These are phyloP conservation scores for Turritis glabra DNA, from an alignment of 345 rosid species.

Conservation along the genomic window DNA sequence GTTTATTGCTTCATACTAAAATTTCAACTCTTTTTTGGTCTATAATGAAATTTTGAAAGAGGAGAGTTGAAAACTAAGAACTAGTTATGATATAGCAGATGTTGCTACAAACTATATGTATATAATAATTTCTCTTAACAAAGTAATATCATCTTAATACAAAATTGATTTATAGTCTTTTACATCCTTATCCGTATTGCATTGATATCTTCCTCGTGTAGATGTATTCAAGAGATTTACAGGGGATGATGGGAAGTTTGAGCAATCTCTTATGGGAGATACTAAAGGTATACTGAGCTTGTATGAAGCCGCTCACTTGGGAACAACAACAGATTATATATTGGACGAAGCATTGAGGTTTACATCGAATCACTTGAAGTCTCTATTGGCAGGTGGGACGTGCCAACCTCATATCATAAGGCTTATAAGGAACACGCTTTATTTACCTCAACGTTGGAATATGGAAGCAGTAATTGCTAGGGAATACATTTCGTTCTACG, in stretches of 20 bases:
- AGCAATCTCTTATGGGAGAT: constrained; percentile 18
- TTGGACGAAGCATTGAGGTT: constrained; percentile 37
- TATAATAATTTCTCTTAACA: too few species aligned
- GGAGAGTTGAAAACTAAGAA: too few species aligned
- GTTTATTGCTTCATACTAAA: too few species aligned
- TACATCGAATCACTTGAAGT: constrained; percentile 11
- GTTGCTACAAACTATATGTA: too few species aligned
- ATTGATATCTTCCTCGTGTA: background rate
- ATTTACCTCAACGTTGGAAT: constrained; percentile 15
- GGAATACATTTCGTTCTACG: constrained; percentile 16
- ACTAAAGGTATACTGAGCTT: constrained; percentile 38
- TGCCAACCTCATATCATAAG: constrained; percentile 2
- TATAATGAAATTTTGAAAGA: too few species aligned
- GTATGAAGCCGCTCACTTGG: constrained; percentile 43
- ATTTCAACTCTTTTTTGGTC: too few species aligned
- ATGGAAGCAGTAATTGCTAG: constrained; percentile 10
- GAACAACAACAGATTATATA: constrained; percentile 36
- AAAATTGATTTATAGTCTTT: background rate
- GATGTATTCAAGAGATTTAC: constrained; percentile 43
- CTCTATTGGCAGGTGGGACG: background rate
- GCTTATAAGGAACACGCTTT: constrained; percentile 8
- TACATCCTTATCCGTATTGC: background rate
- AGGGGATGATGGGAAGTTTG: constrained; percentile 30
- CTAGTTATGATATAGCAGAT: too few species aligned
- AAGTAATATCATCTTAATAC: background rate